Evolutionary conservation across 2,329 filamentous ascomycete genomes (phyloP).

Genomic region (Pseudofabraea citricarpa): DNA sequence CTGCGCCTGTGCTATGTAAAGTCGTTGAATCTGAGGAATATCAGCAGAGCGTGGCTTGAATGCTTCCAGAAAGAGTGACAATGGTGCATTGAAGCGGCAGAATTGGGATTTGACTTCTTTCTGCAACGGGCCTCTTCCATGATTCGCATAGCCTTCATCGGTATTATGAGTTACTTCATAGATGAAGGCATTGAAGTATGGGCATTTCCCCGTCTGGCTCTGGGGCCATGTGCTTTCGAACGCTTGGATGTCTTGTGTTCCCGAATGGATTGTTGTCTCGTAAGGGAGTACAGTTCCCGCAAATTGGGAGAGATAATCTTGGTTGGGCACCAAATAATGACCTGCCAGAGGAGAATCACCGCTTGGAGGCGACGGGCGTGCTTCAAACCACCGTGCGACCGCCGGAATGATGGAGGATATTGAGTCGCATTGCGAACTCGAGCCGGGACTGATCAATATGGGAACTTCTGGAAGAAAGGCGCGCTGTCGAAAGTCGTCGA

Average conservation of each 20-base stretch:
- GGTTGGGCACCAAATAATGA: constrained; percentile 2
- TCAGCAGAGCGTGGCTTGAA: neutral
- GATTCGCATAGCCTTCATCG: neutral
- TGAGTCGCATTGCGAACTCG: constrained; percentile 6
- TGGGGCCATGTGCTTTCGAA: neutral
- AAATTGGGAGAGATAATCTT: constrained; percentile 33
- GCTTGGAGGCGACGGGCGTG: neutral
- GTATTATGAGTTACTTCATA: neutral
- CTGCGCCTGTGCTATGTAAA: constrained; percentile 84
- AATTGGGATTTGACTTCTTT: too few relatives aligned
- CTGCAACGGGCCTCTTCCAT: neutral
- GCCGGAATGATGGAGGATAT: constrained; percentile 46
- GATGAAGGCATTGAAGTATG: neutral
- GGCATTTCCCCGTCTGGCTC: neutral
- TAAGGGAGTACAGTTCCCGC: constrained; percentile 49
- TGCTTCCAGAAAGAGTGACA: constrained; percentile 21
- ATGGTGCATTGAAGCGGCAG: constrained; percentile 38
- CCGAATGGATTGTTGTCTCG: constrained; percentile 40
- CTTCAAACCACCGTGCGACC: constrained; percentile 53
- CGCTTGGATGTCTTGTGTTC: neutral
- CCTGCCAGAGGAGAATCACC: neutral
- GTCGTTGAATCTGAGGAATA: constrained; percentile 20
- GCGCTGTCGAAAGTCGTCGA: constrained; percentile 44
- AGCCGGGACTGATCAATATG: constrained; percentile 37
- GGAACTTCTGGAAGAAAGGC: constrained; percentile 51